Percentiles rank a stretch among this genome's conserved stretches.
Conservation (phyloP, 805 yeast species). For the Kazachstania viticola region DNA sequence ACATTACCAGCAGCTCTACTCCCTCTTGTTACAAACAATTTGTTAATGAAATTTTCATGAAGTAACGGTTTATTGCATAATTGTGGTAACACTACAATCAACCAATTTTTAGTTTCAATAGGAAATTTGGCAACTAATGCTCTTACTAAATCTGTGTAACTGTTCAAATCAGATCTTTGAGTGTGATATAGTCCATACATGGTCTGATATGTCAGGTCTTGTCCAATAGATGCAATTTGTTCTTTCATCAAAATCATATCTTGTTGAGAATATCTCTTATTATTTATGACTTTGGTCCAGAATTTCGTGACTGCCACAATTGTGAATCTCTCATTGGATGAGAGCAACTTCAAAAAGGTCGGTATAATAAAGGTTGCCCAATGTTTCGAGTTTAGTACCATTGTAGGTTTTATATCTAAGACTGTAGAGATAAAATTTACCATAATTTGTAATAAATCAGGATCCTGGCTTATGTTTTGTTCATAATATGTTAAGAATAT, state of each 20-base stretch:
- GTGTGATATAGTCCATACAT: constrained; percentile 38
- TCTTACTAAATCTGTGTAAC: constrained; percentile 42
- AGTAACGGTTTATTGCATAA: constrained; percentile 19
- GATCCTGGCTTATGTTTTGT: constrained; percentile 35
- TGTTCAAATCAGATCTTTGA: constrained; percentile 48
- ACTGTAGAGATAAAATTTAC: constrained; percentile 41
- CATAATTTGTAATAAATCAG: constrained; percentile 45
- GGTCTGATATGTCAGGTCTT: constrained; percentile 21
- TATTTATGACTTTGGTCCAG: constrained; percentile 37
- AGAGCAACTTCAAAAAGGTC: constrained; percentile 22
- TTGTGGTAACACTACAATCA: constrained; percentile 21
- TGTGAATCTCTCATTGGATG: constrained; percentile 39
- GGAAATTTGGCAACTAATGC: constrained; percentile 39
- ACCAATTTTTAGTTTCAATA: constrained; percentile 39
- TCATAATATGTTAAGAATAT: constrained; percentile 30
- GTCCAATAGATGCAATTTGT: constrained; percentile 18
- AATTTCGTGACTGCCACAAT: constrained; percentile 40
- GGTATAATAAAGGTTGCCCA: constrained; percentile 20
- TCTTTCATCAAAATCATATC: constrained; percentile 30
- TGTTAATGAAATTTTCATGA: constrained; percentile 40
- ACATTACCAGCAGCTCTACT: constrained; percentile 47
- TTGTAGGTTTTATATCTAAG: constrained; percentile 37
- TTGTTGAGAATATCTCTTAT: constrained; percentile 34
- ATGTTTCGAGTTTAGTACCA: constrained; percentile 28
- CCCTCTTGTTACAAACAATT: constrained; percentile 53